Evolutionary conservation across 2,329 filamentous ascomycete species (phyloP).

Genomic region (Ophiostoma fasciatum): DNA sequence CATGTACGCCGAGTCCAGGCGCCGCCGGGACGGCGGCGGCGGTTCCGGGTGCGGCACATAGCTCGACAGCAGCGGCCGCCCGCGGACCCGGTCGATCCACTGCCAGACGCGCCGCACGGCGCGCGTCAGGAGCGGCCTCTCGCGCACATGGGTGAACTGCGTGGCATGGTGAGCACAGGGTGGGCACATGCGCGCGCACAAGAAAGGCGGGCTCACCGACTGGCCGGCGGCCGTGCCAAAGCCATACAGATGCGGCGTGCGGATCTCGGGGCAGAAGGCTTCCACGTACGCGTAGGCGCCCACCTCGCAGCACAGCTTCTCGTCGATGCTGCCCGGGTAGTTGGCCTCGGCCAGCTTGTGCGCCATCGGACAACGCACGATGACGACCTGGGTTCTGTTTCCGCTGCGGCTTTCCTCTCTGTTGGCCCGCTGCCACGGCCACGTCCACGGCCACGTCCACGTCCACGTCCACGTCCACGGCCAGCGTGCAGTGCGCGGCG

Average conservation of each 20-base stretch:
- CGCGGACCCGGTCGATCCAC: not conserved
- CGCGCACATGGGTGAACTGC: slow-evolving; percentile 4
- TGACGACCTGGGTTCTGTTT: too few species aligned
- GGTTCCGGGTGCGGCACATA: too few species aligned
- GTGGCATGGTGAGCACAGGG: not conserved
- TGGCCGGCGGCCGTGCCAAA: slow-evolving; percentile 11
- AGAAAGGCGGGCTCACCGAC: too few species aligned
- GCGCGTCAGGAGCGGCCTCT: not conserved
- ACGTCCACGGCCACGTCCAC: not conserved
- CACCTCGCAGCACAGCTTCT: slow-evolving; percentile 24
- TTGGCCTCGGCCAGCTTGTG: slow-evolving; percentile 20
- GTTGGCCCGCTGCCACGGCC: not conserved
- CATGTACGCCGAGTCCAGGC: too few species aligned
- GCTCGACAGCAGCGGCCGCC: too few species aligned
- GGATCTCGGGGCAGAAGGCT: slow-evolving; percentile 21
- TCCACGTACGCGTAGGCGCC: slow-evolving; percentile 25
- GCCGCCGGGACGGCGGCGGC: too few species aligned
- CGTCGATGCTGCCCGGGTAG: slow-evolving; percentile 23
- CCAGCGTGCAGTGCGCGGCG: too few species aligned
- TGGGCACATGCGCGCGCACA: too few species aligned
- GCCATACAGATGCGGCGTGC: slow-evolving; percentile 18
- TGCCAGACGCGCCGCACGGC: slow-evolving; percentile 1
- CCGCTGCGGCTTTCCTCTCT: too few species aligned
- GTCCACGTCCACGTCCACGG: not conserved
- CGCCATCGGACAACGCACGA: slow-evolving; percentile 11